These are phyloP conservation scores for Aspergillus panamensis DNA, from an alignment of 495 filamentous ascomycete genomes.

Conservation along the genomic window DNA sequence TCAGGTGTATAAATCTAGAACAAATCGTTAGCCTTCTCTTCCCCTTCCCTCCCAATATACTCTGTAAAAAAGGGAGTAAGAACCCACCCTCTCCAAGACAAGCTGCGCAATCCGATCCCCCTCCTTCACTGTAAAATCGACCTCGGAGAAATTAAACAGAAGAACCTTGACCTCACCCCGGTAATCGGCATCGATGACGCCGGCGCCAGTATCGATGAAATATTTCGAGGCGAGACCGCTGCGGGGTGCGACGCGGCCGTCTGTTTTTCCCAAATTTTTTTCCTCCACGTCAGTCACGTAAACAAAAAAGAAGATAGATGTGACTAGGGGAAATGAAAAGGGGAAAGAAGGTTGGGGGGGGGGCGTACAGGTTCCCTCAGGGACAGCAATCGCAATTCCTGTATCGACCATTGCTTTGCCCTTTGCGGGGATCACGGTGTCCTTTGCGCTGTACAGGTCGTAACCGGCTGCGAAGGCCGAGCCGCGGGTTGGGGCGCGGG, in stretches of 20 bases:
- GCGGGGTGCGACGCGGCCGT: constrained; percentile 88
- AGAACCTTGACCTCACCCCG: constrained; percentile 89
- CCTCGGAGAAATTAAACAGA: constrained; percentile 85
- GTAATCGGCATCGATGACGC: constrained; percentile 97
- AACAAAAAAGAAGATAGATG: no score
- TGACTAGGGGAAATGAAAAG: no score
- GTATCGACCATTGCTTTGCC: constrained; percentile 87
- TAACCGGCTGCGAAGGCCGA: constrained; percentile 90
- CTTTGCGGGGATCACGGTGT: constrained; percentile 70
- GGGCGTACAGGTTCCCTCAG: constrained; percentile 75
- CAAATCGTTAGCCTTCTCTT: constrained; percentile 8
- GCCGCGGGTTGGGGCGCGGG: constrained; percentile 76
- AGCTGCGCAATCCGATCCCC: constrained; percentile 93
- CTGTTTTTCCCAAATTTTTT: constrained; percentile 35
- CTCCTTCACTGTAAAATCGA: constrained; percentile 75
- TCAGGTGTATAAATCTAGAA: constrained; percentile 81
- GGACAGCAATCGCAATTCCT: constrained; percentile 83
- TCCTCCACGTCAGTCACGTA: constrained; percentile 10
- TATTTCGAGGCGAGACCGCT: constrained; percentile 89
- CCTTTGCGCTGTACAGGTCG: constrained; percentile 77
- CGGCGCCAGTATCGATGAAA: constrained; percentile 91
- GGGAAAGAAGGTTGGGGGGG: background rate
- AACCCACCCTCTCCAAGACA: constrained; percentile 71
- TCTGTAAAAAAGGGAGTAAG: no score
- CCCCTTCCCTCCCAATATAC: no score